Evolutionary conservation across 2,329 filamentous ascomycete genomes (phyloP).

Genomic region (Aspergillus nomiae): DNA sequence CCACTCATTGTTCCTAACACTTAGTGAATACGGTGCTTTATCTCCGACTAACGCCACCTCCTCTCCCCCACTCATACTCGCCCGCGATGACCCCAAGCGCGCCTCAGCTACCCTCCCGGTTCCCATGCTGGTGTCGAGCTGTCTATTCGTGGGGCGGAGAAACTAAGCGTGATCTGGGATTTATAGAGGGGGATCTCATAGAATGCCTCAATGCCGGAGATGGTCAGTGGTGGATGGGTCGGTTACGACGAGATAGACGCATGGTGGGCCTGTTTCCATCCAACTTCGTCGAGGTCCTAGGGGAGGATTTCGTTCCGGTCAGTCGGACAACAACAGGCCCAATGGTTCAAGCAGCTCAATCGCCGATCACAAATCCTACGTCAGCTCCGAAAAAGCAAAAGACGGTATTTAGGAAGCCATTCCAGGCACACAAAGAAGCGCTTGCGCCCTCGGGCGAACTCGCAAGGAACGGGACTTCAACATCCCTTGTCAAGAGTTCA

Average conservation of each 20-base stretch:
- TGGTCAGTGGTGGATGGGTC: conserved; percentile 97
- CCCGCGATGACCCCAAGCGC: conserved; percentile 48
- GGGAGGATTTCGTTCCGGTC: conserved; percentile 77
- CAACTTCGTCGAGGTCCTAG: conserved; percentile 92
- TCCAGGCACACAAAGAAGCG: conserved; percentile 62
- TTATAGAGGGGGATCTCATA: conserved; percentile 96
- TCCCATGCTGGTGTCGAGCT: conserved; percentile 89
- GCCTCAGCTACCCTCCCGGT: conserved; percentile 68
- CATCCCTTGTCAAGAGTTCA: conserved; percentile 40
- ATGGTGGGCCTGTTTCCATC: conserved; percentile 93
- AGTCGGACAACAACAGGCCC: conserved; percentile 51
- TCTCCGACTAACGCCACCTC: neutral
- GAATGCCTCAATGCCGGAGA: conserved; percentile 98
- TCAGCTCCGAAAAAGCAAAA: conserved; percentile 61
- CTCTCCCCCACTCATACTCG: neutral
- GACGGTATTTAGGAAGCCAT: conserved; percentile 64
- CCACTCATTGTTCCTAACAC: neutral
- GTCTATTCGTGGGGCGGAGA: conserved; percentile 95
- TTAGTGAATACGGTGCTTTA: neutral
- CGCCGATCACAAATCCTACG: conserved; percentile 45
- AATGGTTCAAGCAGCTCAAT: conserved; percentile 56
- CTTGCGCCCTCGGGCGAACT: conserved; percentile 41
- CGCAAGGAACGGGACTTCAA: conserved; percentile 29
- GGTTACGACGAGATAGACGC: conserved; percentile 83
- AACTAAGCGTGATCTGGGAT: conserved; percentile 92